These are phyloP conservation scores for Comarum palustre DNA, from an alignment of 306 rosid species.

Conservation along the genomic window DNA sequence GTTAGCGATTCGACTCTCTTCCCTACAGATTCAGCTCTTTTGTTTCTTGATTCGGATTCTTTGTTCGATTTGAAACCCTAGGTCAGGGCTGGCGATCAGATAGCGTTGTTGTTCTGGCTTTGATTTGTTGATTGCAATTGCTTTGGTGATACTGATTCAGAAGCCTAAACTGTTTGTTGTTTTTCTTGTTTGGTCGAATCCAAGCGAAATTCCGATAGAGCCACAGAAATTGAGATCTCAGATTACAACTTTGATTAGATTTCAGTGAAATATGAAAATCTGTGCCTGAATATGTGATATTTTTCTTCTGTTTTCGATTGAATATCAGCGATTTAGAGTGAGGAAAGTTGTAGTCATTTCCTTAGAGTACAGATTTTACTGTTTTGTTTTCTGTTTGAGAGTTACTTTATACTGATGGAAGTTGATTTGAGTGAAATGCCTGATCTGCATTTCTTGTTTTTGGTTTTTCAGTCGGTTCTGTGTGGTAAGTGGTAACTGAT, in stretches of 20 bases:
- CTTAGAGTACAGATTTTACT: not conserved
- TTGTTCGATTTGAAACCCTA: slow-evolving; percentile 8
- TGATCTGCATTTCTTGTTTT: not conserved
- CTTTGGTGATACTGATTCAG: not conserved
- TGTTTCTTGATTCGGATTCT: slow-evolving; percentile 7
- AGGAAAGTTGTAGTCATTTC: not conserved
- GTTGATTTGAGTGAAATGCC: not conserved
- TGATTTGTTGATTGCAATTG: not conserved
- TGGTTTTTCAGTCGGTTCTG: not conserved
- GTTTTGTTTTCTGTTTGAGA: slow-evolving; percentile 2
- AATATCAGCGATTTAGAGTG: not conserved
- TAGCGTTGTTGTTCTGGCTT: not conserved
- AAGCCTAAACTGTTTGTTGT: not conserved
- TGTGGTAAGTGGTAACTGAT: not conserved
- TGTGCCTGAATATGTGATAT: not conserved
- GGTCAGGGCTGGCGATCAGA: not conserved
- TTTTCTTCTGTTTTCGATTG: not conserved
- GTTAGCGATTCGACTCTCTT: slow-evolving; percentile 15
- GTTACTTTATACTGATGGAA: not conserved
- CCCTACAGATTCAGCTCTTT: not conserved
- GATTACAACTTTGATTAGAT: not conserved
- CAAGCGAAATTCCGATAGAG: not conserved
- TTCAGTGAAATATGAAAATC: not conserved
- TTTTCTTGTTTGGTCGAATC: not conserved
- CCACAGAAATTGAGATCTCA: not conserved